A percentile compares a stretch with the other conserved stretches of the same genome.
Evolutionary conservation across 441 rosid genomes (phyloP).

Genomic region (Bruguiera hainesii): DNA sequence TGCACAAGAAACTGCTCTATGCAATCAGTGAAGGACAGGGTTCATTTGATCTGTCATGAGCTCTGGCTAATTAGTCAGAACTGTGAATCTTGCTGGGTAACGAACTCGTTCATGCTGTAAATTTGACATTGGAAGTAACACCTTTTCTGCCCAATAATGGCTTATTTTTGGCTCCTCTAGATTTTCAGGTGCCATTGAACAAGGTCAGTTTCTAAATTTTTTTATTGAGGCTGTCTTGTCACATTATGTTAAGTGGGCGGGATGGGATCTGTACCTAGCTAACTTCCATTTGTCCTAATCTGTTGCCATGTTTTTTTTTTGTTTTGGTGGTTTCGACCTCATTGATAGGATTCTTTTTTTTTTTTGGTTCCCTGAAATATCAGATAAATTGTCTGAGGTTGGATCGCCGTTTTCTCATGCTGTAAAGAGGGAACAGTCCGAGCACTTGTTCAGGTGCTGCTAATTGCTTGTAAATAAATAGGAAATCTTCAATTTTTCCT

Average conservation of each 20-base stretch:
- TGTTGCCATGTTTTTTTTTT: background rate
- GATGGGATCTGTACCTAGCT: slow-evolving; percentile 1
- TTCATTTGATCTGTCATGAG: slow-evolving; percentile 91
- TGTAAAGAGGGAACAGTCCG: slow-evolving; percentile 28
- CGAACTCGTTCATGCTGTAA: slow-evolving; percentile 30
- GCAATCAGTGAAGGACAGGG: slow-evolving; percentile 99
- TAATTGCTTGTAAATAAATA: slow-evolving; percentile 44
- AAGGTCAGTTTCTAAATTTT: slow-evolving; percentile 31
- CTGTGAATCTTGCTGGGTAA: slow-evolving; percentile 21
- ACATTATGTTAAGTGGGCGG: background rate
- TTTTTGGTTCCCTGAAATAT: slow-evolving; percentile 7
- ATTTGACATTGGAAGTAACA: slow-evolving; percentile 34
- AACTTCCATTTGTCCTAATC: background rate
- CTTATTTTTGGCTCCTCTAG: slow-evolving; percentile 20
- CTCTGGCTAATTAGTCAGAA: slow-evolving; percentile 23
- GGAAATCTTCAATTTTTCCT: slow-evolving; percentile 22
- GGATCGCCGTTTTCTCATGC: slow-evolving; percentile 24
- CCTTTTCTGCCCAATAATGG: slow-evolving; percentile 37
- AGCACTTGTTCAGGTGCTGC: slow-evolving; percentile 20
- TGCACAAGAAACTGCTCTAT: slow-evolving; percentile 84
- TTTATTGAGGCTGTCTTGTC: background rate
- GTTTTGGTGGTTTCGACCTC: background rate
- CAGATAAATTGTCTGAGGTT: slow-evolving; percentile 22
- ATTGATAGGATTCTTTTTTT: background rate
- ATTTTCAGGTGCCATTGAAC: slow-evolving; percentile 19